Percentiles rank a stretch among this genome's conserved stretches.
Evolutionary conservation across 768 basidiomycete genomes (phyloP).

Genomic region (Phylloporus sp.): DNA sequence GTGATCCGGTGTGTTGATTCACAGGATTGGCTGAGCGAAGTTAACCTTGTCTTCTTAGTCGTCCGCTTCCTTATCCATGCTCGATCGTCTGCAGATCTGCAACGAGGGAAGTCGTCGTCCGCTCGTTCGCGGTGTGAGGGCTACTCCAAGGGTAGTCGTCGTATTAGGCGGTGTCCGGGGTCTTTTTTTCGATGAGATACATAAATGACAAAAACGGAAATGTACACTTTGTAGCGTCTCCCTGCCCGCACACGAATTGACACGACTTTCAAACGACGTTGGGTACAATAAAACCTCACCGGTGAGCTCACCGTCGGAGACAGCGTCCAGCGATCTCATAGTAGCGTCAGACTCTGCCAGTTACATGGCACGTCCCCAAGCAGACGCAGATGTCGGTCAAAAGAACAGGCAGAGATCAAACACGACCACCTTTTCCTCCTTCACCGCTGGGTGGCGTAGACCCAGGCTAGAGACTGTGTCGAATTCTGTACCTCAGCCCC

Average conservation of each 20-base stretch:
- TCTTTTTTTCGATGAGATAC: too few species aligned
- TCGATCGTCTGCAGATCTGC: constrained; percentile 28
- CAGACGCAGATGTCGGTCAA: constrained; percentile 30
- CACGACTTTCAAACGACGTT: constrained; percentile 18
- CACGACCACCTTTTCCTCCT: constrained; percentile 39
- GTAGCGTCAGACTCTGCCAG: constrained; percentile 4
- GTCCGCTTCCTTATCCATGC: constrained; percentile 29
- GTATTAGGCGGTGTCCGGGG: constrained; percentile 22
- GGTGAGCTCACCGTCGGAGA: constrained; percentile 12
- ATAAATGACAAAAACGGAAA: constrained; percentile 23
- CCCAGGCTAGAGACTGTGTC: constrained; percentile 29
- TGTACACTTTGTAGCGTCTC: constrained; percentile 4
- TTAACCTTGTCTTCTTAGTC: constrained; percentile 23
- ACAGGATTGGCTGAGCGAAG: constrained; percentile 3
- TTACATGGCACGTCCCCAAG: constrained; percentile 30
- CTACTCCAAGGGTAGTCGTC: not conserved
- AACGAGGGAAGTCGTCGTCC: constrained; percentile 18
- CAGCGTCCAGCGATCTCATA: constrained; percentile 1
- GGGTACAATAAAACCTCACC: not conserved
- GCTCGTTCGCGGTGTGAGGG: constrained; percentile 14
- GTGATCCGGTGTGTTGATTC: constrained; percentile 29
- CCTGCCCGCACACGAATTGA: constrained; percentile 7
- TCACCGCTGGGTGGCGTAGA: constrained; percentile 38
- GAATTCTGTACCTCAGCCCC: constrained; percentile 24
- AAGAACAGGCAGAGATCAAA: constrained; percentile 40